Base-by-base conservation (phyloP, 768 basidiomycete genomes). In the Tubosaeta sp. region DNA sequence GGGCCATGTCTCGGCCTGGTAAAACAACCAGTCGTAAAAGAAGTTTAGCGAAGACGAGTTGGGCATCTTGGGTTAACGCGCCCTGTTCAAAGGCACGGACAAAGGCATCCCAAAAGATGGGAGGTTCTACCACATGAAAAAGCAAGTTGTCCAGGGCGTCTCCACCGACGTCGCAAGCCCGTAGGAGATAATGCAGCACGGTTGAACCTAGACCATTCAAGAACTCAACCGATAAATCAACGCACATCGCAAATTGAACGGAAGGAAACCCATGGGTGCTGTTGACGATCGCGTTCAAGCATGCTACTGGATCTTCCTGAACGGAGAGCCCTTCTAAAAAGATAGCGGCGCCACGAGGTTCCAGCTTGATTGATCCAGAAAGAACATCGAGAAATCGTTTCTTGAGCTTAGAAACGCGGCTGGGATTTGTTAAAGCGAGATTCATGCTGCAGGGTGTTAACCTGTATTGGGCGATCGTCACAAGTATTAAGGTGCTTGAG, bases 301-400 rank as follows among this genome's bases (percentile, higher is more conserved):
- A 77, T 6, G 52, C 55, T 3, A 63, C 59, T 2, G 73, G 61
- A 43, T 80, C 75, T 4, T 66, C 60, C 47, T 76, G 75, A 14
- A 56, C 58, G 59, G 69, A 78, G 10, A 83, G 63, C 1, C 74
- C 76, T 51, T 83, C 72, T 6, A 83, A 59, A 48, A 81, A 81
- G 8, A 66, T 70, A 1, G 43, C 25, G 9, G 56, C 50, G 2
- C 58, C 45, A 10, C 58, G 58, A 33, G 58, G 12, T 4, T 67
- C 58, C 6, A 78, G 43, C 6, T 44, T 19, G 10, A 56, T 54
- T 27, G 58, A 58, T 9, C 72, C 76, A 14, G 46, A 49, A 1
- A 75, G 39, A 6, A 76, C 56, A 29, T 62, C 45, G 12, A 68
- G 46, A 38, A 77, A 71, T 41, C 66, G 57, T 47, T 71, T 76